Evolutionary conservation across 2,329 filamentous ascomycete species (phyloP).

Genomic region (Cytospora piceae): DNA sequence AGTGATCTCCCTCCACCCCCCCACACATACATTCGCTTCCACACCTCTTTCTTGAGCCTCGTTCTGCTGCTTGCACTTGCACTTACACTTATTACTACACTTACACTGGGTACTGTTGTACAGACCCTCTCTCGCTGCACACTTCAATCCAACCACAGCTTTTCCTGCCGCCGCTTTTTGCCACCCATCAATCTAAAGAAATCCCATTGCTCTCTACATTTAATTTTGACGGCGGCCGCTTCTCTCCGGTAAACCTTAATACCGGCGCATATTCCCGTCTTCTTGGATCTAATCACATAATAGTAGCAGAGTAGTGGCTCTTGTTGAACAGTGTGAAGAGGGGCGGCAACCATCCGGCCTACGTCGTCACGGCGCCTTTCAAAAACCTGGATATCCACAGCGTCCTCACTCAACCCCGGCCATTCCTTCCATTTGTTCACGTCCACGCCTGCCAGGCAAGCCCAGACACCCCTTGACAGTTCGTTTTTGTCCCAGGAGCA

Average conservation of each 20-base stretch:
- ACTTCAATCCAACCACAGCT: background rate
- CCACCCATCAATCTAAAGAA: background rate
- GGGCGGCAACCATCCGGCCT: background rate
- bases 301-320: background rate
- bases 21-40: background rate
- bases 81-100: background rate
- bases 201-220: background rate
- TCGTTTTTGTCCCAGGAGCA: background rate
- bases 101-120: background rate
- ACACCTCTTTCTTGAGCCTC: background rate
- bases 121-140: background rate
- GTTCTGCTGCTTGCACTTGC: background rate
- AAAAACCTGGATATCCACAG: background rate
- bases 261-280: background rate
- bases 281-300: background rate
- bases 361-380: background rate
- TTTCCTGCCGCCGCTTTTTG: background rate
- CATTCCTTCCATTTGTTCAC: background rate
- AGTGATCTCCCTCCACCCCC: background rate
- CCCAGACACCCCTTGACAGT: background rate
- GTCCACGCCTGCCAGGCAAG: background rate
- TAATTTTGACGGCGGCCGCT: background rate
- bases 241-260: background rate
- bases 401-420: background rate
- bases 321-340: background rate